Percentiles rank a stretch among this genome's conserved stretches.
These are phyloP conservation scores for Pyrenophora graminea DNA, from an alignment of 2,329 filamentous ascomycete species.

Conservation along the genomic window DNA sequence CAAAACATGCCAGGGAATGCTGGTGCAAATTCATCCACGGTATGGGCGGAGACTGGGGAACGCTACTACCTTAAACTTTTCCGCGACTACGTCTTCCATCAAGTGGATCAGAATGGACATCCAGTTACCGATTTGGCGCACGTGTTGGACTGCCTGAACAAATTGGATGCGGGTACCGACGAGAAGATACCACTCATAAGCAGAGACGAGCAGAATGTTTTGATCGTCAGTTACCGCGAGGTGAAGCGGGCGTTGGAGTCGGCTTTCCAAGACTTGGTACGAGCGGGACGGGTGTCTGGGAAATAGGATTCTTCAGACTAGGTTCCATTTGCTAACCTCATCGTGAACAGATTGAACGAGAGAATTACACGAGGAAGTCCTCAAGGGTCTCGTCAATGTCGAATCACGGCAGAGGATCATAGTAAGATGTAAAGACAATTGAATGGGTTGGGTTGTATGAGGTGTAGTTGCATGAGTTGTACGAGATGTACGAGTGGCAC, in stretches of 20 bases:
- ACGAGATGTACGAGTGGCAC: slow-evolving; percentile 4
- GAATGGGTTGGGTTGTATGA: background rate
- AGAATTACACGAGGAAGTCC: background rate
- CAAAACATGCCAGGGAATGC: slow-evolving; percentile 44
- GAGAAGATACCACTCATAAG: slow-evolving; percentile 86
- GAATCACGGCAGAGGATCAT: background rate
- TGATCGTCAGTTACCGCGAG: slow-evolving; percentile 89
- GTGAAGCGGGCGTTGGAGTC: slow-evolving; percentile 69
- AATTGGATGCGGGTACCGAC: slow-evolving; percentile 85
- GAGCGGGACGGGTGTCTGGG: slow-evolving; percentile 37
- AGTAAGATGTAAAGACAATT: background rate
- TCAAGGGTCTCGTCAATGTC: background rate
- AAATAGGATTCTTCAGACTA: slow-evolving; percentile 29
- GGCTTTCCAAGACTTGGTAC: slow-evolving; percentile 61
- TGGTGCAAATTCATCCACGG: slow-evolving; percentile 40
- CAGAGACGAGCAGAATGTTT: slow-evolving; percentile 85
- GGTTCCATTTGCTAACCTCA: slow-evolving; percentile 16
- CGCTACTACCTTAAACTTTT: slow-evolving; percentile 93
- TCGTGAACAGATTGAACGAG: background rate
- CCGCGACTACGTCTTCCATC: slow-evolving; percentile 96
- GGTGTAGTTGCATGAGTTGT: slow-evolving; percentile 3
- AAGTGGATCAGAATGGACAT: slow-evolving; percentile 82
- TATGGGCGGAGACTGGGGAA: slow-evolving; percentile 92
- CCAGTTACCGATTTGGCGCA: slow-evolving; percentile 86
- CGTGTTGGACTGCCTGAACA: slow-evolving; percentile 84